Conservation (phyloP, 2,329 filamentous ascomycete species). For the Trichoderma cornu-damae region DNA sequence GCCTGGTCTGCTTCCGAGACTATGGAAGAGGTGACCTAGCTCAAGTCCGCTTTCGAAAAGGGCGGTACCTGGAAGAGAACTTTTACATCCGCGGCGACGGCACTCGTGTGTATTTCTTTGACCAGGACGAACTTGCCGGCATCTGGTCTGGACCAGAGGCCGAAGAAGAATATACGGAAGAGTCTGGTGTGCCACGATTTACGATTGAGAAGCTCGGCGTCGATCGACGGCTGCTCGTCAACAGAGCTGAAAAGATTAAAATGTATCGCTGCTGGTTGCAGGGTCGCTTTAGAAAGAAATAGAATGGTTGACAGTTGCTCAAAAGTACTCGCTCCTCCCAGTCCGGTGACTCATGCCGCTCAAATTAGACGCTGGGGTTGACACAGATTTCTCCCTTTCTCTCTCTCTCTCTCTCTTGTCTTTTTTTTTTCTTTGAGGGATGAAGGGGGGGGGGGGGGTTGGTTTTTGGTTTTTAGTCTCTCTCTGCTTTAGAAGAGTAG, state of each 20-base stretch:
- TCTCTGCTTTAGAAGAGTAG: conserved; percentile 37
- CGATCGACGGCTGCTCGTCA: conserved; percentile 86
- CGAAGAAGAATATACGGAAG: conserved; percentile 25
- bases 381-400: too few species aligned
- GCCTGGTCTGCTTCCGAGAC: conserved; percentile 91
- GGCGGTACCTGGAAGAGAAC: conserved; percentile 88
- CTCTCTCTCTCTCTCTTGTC: too few species aligned
- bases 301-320: conserved; percentile 25
- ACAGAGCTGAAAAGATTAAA: conserved; percentile 82
- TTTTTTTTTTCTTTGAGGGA: too few species aligned
- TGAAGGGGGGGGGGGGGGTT: too few species aligned
- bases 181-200: conserved; percentile 44
- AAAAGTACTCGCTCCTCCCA: neutral
- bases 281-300: conserved; percentile 70
- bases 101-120: conserved; percentile 96
- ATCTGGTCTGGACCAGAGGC: conserved; percentile 62
- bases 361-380: neutral
- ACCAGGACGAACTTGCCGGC: conserved; percentile 69
- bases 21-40: conserved; percentile 94
- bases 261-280: conserved; percentile 99
- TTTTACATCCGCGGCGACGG: conserved; percentile 96
- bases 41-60: conserved; percentile 95
- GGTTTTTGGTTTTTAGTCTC: too few species aligned
- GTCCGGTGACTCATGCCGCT: neutral
- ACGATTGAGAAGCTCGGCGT: conserved; percentile 73